These are phyloP conservation scores for Blastobotrys apis DNA, from an alignment of 1,139 yeast species.

Conservation along the genomic window DNA sequence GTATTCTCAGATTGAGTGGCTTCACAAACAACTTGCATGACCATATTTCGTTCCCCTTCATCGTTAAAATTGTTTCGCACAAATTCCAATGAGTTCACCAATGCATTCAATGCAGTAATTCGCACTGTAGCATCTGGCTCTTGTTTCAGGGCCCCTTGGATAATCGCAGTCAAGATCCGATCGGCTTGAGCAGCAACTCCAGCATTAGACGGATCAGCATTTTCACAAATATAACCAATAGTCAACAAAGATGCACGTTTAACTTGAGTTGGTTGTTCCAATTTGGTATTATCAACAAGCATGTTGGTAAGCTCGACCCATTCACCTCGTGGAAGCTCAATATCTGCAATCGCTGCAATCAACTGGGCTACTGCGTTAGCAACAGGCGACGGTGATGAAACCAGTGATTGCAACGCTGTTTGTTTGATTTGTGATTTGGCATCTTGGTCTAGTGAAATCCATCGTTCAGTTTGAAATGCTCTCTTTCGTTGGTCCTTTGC, in stretches of 20 bases:
- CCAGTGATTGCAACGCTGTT: conserved; percentile 56
- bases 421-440: conserved; percentile 61
- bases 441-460: conserved; percentile 54
- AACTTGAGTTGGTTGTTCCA: conserved; percentile 69
- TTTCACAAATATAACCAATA: conserved; percentile 93
- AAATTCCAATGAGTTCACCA: conserved; percentile 86
- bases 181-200: conserved; percentile 80
- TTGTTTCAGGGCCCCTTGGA: conserved; percentile 86
- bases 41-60: conserved; percentile 92
- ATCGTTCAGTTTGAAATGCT: conserved; percentile 40
- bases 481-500: conserved; percentile 50
- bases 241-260: conserved; percentile 85
- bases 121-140: conserved; percentile 76
- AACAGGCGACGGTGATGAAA: conserved; percentile 68
- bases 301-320: conserved; percentile 85
- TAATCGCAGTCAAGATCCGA: conserved; percentile 90
- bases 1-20: conserved; percentile 86
- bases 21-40: conserved; percentile 98
- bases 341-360: conserved; percentile 93
- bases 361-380: conserved; percentile 90
- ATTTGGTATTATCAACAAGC: conserved; percentile 79
- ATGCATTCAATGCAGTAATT: conserved; percentile 85
- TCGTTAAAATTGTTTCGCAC: conserved; percentile 82
- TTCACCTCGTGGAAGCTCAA: conserved; percentile 80
- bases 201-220: conserved; percentile 81